Evolutionary conservation across 768 basidiomycete species (phyloP), one percentile per base, ranked within the genome.

Genomic region (Clavulina sp.): DNA sequence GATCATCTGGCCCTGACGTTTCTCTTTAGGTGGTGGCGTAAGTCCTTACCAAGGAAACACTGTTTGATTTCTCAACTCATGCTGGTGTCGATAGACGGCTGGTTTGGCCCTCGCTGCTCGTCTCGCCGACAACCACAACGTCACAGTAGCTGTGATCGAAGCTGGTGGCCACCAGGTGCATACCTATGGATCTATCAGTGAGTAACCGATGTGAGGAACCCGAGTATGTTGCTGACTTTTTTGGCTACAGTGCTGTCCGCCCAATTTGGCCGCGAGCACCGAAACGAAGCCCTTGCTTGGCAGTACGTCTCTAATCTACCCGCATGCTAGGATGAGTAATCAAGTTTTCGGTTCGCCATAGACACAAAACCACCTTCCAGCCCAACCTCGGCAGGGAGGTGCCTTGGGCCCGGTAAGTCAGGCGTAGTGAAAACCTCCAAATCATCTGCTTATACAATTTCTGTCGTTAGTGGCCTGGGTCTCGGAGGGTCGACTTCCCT

Each of bases 41-140:
- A 18, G 49, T 34, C 38, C 31, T 21, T 24, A 7, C 9, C 38
- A n/a, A n/a, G n/a, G n/a, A n/a, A n/a, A n/a, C n/a, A n/a, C n/a
- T n/a, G n/a, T n/a, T n/a, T n/a, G n/a, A n/a, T n/a, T n/a, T n/a
- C n/a, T n/a, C n/a, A n/a, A n/a, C n/a, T n/a, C n/a, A n/a, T n/a
- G n/a, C n/a, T n/a, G n/a, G 21, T 4, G 32, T 5, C 23, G 29
- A 6, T 36, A 50, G 49, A 33, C 5, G n/a, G 68, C 69, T 4
- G 73, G 73, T 23, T 58, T 72, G 29, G 65, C 67, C 0, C 59
- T 73, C 7, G 73, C 70, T 18, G 62, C 63, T 5, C 65, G 73
- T 13, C 64, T 75, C 33, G 60, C 67, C 4, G 68, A 69, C 51
- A 67, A 72, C 55, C 54, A 62, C 2, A 55, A 58, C 21, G 60